Base-by-base conservation (phyloP, 2,329 filamentous ascomycete species). In the Meredithiella fracta region DNA sequence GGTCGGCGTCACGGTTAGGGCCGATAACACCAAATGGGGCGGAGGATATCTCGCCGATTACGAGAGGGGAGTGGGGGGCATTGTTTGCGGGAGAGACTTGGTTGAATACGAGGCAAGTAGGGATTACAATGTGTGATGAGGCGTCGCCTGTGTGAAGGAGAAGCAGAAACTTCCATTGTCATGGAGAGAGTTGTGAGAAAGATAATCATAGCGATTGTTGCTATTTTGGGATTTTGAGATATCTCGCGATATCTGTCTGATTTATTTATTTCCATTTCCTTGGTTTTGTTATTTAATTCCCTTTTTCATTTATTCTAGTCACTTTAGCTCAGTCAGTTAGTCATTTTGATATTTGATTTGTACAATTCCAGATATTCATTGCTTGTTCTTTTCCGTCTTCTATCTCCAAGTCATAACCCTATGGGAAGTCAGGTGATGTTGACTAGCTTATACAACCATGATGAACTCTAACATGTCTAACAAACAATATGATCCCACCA, bases 41-140 rank as follows among this genome's bases (percentile, higher is more conserved):
- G 60, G 78, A 79, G 20, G 79, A 83, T 62, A 77, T 82, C 56
- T 80, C 77, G 52, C 79, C 79, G 4, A 73, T 77, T 23, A 82
- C 79, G 7, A 70, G 75, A 42, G 76, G 76, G 3, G 79, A 82
- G 65, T 83, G 79, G 79, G 76, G 77, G 0, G 78, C 78, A 62
- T 64, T 83, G 38, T 53, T 40, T 42, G 17, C 51, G 17, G 37
- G 40, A 3, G 11, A 31, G 23, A 11, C 11, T 7, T 53, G 42
- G 23, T 49, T 20, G 25, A 49, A 26, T 49, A 22, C 44, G 22
- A 23, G 44, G 44, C 44, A 49, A 22, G 44, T 49, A 8, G n/a
- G 9, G 7, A 26, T 49, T 26, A 49, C 44, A 4, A 49, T 22
- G 9, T 49, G 44, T 5, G 8, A 49, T 11, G 17, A 17, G 7